phyloP scores from a whole-genome alignment of 208 protist genomes.

The Acanthamoeba healyi region DNA sequence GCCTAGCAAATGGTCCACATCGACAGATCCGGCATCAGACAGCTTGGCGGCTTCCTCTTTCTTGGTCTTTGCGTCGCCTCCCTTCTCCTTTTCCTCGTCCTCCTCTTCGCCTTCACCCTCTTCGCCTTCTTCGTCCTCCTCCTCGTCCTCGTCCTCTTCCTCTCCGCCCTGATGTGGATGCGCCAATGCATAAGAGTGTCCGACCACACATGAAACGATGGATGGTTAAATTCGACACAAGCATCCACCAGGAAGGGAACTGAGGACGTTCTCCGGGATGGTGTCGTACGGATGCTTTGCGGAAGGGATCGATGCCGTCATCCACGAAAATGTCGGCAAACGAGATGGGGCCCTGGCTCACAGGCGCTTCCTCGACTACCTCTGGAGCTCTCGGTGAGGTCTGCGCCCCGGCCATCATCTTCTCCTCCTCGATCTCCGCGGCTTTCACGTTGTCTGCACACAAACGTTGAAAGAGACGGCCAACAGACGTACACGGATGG shows the following conservation, averaged over 20 bases:
- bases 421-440: background rate
- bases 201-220: background rate
- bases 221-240: background rate
- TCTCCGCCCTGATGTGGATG: background rate
- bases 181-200: no score
- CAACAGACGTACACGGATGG: no score
- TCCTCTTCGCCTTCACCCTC: background rate
- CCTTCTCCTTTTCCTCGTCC: background rate
- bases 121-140: background rate
- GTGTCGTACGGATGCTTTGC: background rate
- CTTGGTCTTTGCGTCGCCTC: background rate
- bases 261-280: no score
- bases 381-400: background rate
- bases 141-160: background rate
- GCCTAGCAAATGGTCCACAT: background rate
- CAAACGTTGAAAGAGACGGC: no score
- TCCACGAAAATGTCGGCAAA: slow-evolving; percentile 48
- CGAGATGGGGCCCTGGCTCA: background rate
- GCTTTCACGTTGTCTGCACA: background rate
- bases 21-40: background rate
- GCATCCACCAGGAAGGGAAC: background rate
- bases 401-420: background rate
- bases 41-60: background rate
- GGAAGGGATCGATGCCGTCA: slow-evolving; percentile 47
- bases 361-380: background rate